Evolutionary conservation across 2,329 filamentous ascomycete genomes (phyloP).

Genomic region (Trichoderma sp.): DNA sequence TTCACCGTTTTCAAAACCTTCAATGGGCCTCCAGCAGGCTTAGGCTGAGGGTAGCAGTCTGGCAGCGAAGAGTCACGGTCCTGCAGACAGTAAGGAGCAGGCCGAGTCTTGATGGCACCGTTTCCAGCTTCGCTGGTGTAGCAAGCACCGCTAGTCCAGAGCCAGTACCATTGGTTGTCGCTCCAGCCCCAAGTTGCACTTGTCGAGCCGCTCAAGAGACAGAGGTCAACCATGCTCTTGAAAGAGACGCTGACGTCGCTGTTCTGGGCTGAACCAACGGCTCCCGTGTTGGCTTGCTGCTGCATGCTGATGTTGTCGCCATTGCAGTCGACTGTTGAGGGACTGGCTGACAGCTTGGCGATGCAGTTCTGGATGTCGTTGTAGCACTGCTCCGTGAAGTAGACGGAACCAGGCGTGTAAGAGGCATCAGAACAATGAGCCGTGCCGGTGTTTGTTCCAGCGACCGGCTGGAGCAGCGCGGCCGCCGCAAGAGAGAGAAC

Average conservation of each 20-base stretch:
- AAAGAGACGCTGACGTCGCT: slow-evolving; percentile 2
- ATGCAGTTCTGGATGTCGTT: slow-evolving; percentile 4
- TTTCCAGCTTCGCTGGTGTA: background rate
- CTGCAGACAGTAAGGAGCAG: slow-evolving; percentile 9
- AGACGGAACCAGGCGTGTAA: background rate
- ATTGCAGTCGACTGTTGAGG: slow-evolving; percentile 2
- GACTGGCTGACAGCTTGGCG: slow-evolving; percentile 9
- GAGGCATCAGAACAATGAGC: background rate
- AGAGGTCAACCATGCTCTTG: slow-evolving; percentile 4
- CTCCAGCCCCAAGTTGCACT: slow-evolving; percentile 3
- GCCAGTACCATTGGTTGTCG: slow-evolving; percentile 15
- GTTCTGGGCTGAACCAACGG: background rate
- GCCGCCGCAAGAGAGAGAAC: slow-evolving; percentile 3
- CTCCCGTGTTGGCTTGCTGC: slow-evolving; percentile 12
- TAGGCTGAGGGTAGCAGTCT: slow-evolving; percentile 6
- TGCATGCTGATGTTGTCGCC: slow-evolving; percentile 12
- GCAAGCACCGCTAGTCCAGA: background rate
- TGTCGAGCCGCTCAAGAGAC: slow-evolving; percentile 2
- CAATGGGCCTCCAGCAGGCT: background rate
- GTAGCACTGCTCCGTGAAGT: slow-evolving; percentile 4
- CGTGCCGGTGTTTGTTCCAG: background rate
- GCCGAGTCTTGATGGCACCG: slow-evolving; percentile 6
- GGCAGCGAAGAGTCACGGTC: background rate
- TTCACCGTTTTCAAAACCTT: slow-evolving; percentile 5
- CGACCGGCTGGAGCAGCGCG: background rate